Base-by-base conservation (phyloP, 768 basidiomycete genomes). In the Boletus coccyginus region DNA sequence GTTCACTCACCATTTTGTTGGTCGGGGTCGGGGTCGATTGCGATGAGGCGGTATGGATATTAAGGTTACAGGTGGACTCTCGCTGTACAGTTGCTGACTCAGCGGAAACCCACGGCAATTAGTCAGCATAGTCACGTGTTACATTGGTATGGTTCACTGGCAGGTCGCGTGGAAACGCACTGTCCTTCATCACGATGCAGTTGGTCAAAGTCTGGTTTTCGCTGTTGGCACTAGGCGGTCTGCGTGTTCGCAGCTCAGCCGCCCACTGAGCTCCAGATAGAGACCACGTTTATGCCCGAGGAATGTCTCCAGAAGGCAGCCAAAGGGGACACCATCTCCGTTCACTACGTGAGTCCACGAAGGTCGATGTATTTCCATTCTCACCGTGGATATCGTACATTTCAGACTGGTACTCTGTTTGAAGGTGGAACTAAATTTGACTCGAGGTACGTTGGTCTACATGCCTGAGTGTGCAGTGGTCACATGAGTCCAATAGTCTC, bases 401-500 rank as follows among this genome's bases (percentile, higher is more conserved):
- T 50, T 38, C 47, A 58, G 62, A 95, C 91, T 5, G 95, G 94
- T 5, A 95, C 81, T 10, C 72, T 98, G 49, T 85, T 85, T 62
- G 72, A 80, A 11, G 84, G 78, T 49, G 93, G 93, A 9, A 80
- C 81, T 56, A 89, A 94, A 69, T 98, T 98, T 64, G 94, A 98
- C 72, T 94, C 92, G 10, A 94, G 92, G 82, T 88, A 64, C 8
- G 79, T 64, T 46, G 2, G 31, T 50, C 39, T 31, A 1, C 24
- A 7, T n/a, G 29, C 35, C n/a, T 52, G 36, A 48, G 24, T 6
- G 29, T 19, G 43, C 27, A 10, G n/a, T 44, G 16, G 21, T 57
- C 16, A 60, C 19, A 24, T 31, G 7, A 6, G n/a, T 29, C 39
- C 21, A 19, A 14, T 46, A 91, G 90, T 70, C 71, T 73, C 54